Conservation (phyloP, 1,284 basidiomycete species). For the Laetiporus sulphureus region DNA sequence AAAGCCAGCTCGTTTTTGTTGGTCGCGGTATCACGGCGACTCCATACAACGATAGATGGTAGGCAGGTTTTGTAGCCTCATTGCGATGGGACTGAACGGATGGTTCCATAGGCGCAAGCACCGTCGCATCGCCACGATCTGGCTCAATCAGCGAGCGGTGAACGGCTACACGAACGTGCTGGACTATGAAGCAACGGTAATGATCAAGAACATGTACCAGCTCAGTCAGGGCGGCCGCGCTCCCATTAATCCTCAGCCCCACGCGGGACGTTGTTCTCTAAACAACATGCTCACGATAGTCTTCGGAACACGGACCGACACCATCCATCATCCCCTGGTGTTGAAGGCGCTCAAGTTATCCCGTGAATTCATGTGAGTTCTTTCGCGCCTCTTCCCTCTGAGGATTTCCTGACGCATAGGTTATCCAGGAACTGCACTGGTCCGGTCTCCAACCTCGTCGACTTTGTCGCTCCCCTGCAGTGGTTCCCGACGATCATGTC, state of each 20-base stretch:
- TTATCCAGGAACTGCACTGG: constrained; percentile 18
- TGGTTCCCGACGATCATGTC: constrained; percentile 28
- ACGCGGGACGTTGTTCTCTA: constrained; percentile 25
- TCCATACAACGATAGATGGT: constrained; percentile 35
- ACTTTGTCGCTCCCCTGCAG: constrained; percentile 33
- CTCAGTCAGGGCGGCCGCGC: constrained; percentile 23
- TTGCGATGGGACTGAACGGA: background rate
- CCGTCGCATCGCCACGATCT: constrained; percentile 29
- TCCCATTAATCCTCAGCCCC: constrained; percentile 31
- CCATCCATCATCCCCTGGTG: constrained; percentile 27
- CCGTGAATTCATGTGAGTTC: constrained; percentile 33
- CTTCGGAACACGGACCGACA: constrained; percentile 31
- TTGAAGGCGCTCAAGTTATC: constrained; percentile 25
- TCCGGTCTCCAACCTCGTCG: constrained; percentile 32
- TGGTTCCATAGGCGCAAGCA: constrained; percentile 31
- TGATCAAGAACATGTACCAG: constrained; percentile 29
- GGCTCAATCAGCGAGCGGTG: constrained; percentile 28
- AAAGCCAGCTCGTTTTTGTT: too few species aligned
- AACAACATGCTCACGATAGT: constrained; percentile 35
- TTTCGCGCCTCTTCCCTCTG: background rate
- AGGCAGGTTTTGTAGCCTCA: background rate
- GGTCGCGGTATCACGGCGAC: constrained; percentile 35
- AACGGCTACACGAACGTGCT: constrained; percentile 27
- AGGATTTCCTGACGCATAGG: too few species aligned
- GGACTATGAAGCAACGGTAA: constrained; percentile 30